A percentile compares a stretch with the other conserved stretches of the same genome.
Conservation (phyloP, 2,329 filamentous ascomycete species). For the Cercospora nicotianae region DNA sequence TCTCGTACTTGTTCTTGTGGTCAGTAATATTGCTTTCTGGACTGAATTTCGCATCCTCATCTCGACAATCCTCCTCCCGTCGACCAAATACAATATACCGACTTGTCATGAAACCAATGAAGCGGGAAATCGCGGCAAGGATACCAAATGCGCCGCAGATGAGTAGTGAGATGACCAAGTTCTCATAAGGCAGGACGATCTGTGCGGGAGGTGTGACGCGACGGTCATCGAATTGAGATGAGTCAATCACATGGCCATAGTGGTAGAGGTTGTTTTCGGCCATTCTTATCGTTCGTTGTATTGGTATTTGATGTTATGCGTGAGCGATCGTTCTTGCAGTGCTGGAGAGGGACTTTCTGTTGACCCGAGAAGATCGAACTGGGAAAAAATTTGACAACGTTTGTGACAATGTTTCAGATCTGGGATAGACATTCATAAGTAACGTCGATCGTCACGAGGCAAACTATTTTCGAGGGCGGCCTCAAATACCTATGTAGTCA, state of each 20-base stretch:
- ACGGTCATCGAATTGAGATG: neutral
- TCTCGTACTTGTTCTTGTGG: neutral
- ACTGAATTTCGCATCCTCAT: neutral
- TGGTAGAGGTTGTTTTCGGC: neutral
- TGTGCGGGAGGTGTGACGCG: neutral
- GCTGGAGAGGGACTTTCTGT: neutral
- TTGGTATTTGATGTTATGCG: too few species aligned
- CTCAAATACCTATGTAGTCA: neutral
- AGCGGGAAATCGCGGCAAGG: neutral
- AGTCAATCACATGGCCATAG: neutral
- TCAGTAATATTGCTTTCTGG: neutral
- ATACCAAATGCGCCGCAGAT: neutral
- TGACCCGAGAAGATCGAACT: neutral
- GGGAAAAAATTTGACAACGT: too few species aligned
- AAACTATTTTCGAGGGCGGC: too few species aligned
- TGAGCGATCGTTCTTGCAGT: too few species aligned
- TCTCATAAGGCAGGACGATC: neutral
- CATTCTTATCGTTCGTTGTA: neutral
- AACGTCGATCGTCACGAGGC: too few species aligned
- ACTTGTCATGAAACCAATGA: neutral
- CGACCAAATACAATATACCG: neutral
- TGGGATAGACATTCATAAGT: too few species aligned
- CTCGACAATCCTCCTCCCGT: too few species aligned
- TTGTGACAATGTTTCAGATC: too few species aligned
- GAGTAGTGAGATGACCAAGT: neutral